Base-by-base conservation (phyloP, 2,329 filamentous ascomycete genomes). In the Colletotrichum ledebouriae region DNA sequence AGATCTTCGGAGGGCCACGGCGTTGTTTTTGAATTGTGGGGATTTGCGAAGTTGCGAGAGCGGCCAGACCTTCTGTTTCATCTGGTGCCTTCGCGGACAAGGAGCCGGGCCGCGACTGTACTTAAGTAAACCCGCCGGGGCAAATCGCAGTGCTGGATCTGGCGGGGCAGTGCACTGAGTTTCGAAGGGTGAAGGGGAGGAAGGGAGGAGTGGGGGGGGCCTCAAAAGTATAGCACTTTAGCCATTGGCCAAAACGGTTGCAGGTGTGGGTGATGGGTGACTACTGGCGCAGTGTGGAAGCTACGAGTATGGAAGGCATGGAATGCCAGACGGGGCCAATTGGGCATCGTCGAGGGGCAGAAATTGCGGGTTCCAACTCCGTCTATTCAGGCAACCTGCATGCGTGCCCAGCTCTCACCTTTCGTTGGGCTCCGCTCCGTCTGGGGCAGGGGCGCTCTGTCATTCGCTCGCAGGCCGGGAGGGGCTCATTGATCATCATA, bases 351-450 rank as follows among this genome's bases (percentile, higher is more conserved):
- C 13, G 17, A 22, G 15, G 33, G 17, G 2, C 20, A 33, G 33
- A 58, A 66, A 67, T 50, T 52, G 63, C 7, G 29, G 29, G 29
- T 9, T 29, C 29, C 29, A 29, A 29, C 29, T 7, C 9, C 58
- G 29, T 49, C 57, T 5, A 13, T 52, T 52, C 33, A 56, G 52
- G 68, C 53, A 67, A 44, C 58, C 70, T 71, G 70, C 70, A 71
- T 68, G 60, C 52, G 22, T 67, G 70, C 70, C 70, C 70, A 71
- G 70, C 70, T 58, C 55, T 41, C 53, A 39, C n/a, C 49, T 55
- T 29, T 63, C 61, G 60, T 65, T 63, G 58, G 63, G 57, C 67
- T 62, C 63, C 67, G 67, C 63, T 42, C 44, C 39, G 41, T 42
- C 34, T 44, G 39, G 7, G 46, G 13, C 29, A 47, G 42, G n/a